Evolutionary conservation across 495 filamentous ascomycete genomes (phyloP), one percentile per base, ranked within the genome.

Genomic region (Hypoxylon lienhwacheense): DNA sequence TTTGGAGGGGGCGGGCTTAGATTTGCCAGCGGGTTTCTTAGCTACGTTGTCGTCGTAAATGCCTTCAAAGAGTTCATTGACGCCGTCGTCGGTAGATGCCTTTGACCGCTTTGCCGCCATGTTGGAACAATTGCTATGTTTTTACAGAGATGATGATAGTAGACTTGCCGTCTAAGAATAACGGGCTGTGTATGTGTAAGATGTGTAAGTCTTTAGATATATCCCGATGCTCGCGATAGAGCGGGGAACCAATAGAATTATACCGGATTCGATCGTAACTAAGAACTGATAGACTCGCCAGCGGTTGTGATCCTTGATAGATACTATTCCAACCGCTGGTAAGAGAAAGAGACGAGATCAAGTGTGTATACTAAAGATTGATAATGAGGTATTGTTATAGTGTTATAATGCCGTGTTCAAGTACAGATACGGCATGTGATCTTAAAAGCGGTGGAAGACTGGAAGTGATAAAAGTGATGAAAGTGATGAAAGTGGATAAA

Each of bases 1-100:
- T 55, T 79, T 81, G 35, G 77, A 60, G 32, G 73, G 58, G 8
- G 66, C 59, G 16, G 71, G 58, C 69, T 74, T 77, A 55, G 72
- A 64, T 68, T 78, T 82, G 49, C 72, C 37, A 32, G 64, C 53
- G 59, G 71, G 42, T 61, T 77, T 78, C 51, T 73, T 72, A 47
- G 59, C 43, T 33, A 65, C 64, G 25, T 55, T 64, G 41, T 74
- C 80, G 64, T 82, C 73, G 48, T 77, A 83, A 47, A 95, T 81
- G 37, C 79, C 81, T 52, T 88, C 87, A 65, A 97, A 88, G 65
- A 91, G 83, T 67, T 89, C 87, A 29, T 88, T 78, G 33, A 95
- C 78, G 67, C 95, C 89, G 60, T 95, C 89, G 62, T 85, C 86
- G 16, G 80, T 77, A 47, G 85, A 81, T 3, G 68, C 66, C 62